A percentile compares a stretch with the other conserved stretches of the same genome.
Conservation (phyloP, 2,329 filamentous ascomycete species). For the Grosmannia clavigera region DNA sequence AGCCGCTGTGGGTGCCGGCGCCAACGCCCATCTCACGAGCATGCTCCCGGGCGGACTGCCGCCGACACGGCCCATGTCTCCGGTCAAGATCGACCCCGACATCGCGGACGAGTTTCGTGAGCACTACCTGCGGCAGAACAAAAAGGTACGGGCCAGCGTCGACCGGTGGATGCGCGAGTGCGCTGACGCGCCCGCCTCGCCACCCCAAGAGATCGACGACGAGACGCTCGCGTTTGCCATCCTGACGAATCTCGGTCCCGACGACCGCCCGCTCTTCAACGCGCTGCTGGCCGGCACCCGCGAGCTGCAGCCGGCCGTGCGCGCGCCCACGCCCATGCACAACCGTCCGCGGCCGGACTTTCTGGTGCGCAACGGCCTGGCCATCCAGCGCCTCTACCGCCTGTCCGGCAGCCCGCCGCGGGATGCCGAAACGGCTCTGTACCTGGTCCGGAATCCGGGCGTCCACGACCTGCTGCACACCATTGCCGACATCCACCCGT, state of each 20-base stretch:
- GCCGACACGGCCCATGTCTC: conserved; percentile 44
- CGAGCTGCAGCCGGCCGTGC: conserved; percentile 41
- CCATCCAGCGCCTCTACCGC: conserved; percentile 77
- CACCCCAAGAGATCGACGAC: conserved; percentile 83
- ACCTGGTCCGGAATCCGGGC: conserved; percentile 67
- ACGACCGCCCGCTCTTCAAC: conserved; percentile 71
- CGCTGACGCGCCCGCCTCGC: conserved; percentile 57
- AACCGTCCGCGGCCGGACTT: conserved; percentile 58
- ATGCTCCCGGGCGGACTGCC: conserved; percentile 38
- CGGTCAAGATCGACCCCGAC: conserved; percentile 75
- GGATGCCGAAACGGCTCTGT: conserved; percentile 76
- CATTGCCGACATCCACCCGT: conserved; percentile 71
- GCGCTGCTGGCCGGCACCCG: conserved; percentile 55
- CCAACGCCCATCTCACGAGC: not conserved
- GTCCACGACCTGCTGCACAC: conserved; percentile 82
- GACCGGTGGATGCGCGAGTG: conserved; percentile 82
- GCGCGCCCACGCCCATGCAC: conserved; percentile 57
- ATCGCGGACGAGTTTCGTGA: conserved; percentile 88
- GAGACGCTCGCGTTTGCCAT: conserved; percentile 92
- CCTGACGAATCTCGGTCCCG: conserved; percentile 67
- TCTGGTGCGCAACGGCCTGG: conserved; percentile 60
- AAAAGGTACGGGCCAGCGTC: conserved; percentile 83
- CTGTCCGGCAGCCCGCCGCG: conserved; percentile 54
- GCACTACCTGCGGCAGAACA: conserved; percentile 82
- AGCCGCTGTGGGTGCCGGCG: conserved; percentile 8